Percentiles rank a stretch among this genome's conserved stretches.
Evolutionary conservation across 1,139 yeast genomes (phyloP).

Genomic region (Suhomyces maxii): DNA sequence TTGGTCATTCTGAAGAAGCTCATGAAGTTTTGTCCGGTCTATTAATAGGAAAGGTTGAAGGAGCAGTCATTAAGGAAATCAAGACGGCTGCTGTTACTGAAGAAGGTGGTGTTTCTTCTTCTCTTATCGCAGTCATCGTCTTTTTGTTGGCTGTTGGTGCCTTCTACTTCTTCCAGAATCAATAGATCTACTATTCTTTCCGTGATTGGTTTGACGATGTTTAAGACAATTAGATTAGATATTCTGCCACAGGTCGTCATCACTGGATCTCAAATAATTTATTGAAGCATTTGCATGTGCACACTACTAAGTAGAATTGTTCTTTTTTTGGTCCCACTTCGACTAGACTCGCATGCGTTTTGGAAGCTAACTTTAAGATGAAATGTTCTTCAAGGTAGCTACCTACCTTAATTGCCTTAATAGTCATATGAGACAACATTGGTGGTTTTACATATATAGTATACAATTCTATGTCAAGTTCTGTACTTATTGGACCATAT

Average conservation of each 20-base stretch:
- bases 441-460: neutral
- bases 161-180: conserved; percentile 16
- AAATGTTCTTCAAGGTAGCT: too few relatives aligned
- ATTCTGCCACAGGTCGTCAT: too few relatives aligned
- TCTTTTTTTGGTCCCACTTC: neutral
- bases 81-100: conserved; percentile 22
- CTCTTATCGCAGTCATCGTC: conserved; percentile 23
- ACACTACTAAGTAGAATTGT: too few relatives aligned
- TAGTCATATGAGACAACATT: neutral
- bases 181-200: conserved; percentile 1
- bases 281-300: neutral
- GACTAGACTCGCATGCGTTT: neutral
- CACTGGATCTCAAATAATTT: neutral
- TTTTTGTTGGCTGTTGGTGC: conserved; percentile 18
- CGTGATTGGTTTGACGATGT: neutral
- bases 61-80: conserved; percentile 39
- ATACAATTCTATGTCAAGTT: neutral
- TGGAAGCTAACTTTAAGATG: neutral
- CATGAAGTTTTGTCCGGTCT: conserved; percentile 68
- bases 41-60: conserved; percentile 62
- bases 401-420: neutral
- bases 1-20: conserved; percentile 98
- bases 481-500: neutral
- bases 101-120: conserved; percentile 30
- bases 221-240: neutral